Percentiles rank a stretch among this genome's conserved stretches.
phyloP scores from a whole-genome alignment of 768 basidiomycete genomes.

The Flagelloscypha sp. region DNA sequence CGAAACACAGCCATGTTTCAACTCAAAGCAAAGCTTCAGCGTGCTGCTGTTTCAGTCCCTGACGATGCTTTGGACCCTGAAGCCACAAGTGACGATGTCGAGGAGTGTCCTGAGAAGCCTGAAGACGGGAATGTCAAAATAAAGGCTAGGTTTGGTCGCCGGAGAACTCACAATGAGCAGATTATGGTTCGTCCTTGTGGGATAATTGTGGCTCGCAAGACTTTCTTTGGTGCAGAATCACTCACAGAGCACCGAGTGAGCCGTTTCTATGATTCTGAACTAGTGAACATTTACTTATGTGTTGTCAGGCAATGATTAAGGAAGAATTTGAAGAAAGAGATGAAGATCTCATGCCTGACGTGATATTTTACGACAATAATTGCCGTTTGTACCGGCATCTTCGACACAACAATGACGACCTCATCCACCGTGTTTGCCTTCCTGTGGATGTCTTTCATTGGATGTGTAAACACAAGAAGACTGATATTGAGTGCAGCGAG shows the following conservation, averaged over 20 bases:
- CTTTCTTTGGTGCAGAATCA: conserved; percentile 17
- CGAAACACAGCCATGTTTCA: conserved; percentile 8
- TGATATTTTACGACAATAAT: conserved; percentile 21
- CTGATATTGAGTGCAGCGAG: conserved; percentile 15
- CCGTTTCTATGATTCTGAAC: conserved; percentile 7
- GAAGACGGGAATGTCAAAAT: conserved; percentile 6
- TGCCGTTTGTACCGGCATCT: conserved; percentile 15
- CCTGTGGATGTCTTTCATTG: conserved; percentile 30
- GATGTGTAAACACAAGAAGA: conserved; percentile 25
- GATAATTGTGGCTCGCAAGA: conserved; percentile 13
- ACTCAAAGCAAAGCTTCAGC: conserved; percentile 8
- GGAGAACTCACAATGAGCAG: conserved; percentile 19
- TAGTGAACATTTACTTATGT: conserved; percentile 6
- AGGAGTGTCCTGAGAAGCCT: background rate
- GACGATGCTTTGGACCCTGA: conserved; percentile 5
- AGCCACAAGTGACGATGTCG: conserved; percentile 4
- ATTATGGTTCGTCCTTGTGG: conserved; percentile 17
- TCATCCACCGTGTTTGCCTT: conserved; percentile 16
- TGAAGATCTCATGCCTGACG: conserved; percentile 11
- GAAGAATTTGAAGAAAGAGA: conserved; percentile 8
- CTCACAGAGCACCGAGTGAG: conserved; percentile 1
- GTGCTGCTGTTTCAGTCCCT: conserved; percentile 6
- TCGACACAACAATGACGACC: conserved; percentile 8
- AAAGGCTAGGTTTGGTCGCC: conserved; percentile 11
- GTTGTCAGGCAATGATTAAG: conserved; percentile 13